Evolutionary conservation across 495 filamentous ascomycete species (phyloP), one percentile per base, ranked within the genome.

Genomic region (Penicillium canariense): DNA sequence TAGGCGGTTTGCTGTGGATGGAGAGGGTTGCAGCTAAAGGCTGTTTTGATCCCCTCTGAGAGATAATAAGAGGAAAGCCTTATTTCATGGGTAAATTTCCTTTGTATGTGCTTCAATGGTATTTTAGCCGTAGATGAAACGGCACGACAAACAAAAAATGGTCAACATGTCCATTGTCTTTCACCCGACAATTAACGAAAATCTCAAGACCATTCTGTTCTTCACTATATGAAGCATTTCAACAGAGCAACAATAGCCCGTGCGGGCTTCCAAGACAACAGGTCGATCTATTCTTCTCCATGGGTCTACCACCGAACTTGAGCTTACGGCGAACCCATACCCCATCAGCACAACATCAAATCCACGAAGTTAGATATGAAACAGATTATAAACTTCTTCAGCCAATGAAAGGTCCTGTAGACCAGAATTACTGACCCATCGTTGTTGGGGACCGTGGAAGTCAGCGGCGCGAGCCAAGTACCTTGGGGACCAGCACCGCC

Each of bases 391-490:
- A 18, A 23, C 15, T 22, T n/a, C 7, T 23, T 4, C 18, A 25
- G 34, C 56, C 62, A 59, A 53, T 58, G 27, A 47, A 0, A 43
- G 25, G 5, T 10, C 8, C 14, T 11, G 14, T 45, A 55, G 50
- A 53, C 48, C 30, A 8, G 14, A 31, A 58, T 58, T 58, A 51
- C 42, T 26, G 27, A 36, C 4, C 23, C 14, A 5, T 17, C 25
- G n/a, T 36, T 36, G 12, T 57, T 65, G 61, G 39, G 64, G 61
- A 67, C 64, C 64, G 64, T 67, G 64, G 52, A 57, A 47, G 61
- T 54, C 56, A 58, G 44, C 50, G 22, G 35, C 35, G 44, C 36
- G 39, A 32, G 39, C 12, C 52, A 62, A 51, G 64, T 65, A 65
- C 64, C 64, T 67, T 67, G 61, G 20, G 51, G 64, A 48, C 53